Percentiles rank a stretch among this genome's conserved stretches.
These are phyloP conservation scores for Barnettozyma californica DNA, from an alignment of 805 yeast genomes.

Conservation along the genomic window DNA sequence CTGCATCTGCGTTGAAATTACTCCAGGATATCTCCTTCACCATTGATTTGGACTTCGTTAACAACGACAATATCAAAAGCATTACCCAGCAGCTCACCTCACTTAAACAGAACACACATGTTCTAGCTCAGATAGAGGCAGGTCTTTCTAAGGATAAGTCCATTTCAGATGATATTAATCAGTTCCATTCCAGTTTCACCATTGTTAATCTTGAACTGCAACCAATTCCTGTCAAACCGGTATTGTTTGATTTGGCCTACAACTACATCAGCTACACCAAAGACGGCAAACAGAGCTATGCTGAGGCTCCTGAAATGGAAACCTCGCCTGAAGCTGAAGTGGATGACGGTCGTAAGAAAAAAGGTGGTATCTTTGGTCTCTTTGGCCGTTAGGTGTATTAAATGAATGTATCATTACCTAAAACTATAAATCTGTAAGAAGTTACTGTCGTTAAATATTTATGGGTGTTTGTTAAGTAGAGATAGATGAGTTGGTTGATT, in stretches of 20 bases:
- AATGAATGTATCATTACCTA: neutral
- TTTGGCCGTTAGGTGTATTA: conserved; percentile 44
- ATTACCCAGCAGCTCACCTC: conserved; percentile 19
- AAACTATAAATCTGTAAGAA: neutral
- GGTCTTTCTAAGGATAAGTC: conserved; percentile 25
- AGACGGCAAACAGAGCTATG: neutral
- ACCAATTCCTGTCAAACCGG: conserved; percentile 80
- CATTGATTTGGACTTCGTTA: conserved; percentile 28
- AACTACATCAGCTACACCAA: conserved; percentile 58
- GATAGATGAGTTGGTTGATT: no score
- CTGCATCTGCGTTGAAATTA: conserved; percentile 27
- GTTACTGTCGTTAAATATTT: neutral
- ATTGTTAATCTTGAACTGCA: conserved; percentile 28
- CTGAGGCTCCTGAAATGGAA: neutral
- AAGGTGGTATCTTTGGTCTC: conserved; percentile 68
- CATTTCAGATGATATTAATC: conserved; percentile 20
- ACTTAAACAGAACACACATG: conserved; percentile 31
- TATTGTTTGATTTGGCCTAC: conserved; percentile 84
- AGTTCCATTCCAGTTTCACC: conserved; percentile 21
- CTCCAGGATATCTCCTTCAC: conserved; percentile 16
- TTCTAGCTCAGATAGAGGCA: conserved; percentile 42
- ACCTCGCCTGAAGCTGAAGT: neutral
- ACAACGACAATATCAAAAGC: conserved; percentile 27
- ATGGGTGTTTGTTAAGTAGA: no score
- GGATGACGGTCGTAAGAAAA: conserved; percentile 34